Evolutionary conservation across 768 basidiomycete genomes (phyloP).

Genomic region (Boletus rufocinnamomeus): DNA sequence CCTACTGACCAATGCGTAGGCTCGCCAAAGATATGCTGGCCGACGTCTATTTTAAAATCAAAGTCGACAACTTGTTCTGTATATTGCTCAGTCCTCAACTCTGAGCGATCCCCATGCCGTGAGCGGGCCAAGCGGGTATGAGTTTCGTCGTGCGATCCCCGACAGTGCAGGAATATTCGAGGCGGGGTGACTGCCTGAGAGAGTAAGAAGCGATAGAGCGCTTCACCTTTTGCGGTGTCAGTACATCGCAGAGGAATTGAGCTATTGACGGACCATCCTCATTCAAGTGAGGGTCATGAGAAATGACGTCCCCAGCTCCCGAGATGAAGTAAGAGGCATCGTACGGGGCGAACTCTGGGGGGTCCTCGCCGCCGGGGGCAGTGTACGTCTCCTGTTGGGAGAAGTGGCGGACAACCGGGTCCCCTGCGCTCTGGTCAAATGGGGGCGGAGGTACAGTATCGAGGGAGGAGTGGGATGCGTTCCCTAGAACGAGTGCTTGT

Average conservation of each 20-base stretch:
- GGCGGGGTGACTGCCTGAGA: conserved; percentile 52
- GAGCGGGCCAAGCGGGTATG: conserved; percentile 48
- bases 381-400: conserved; percentile 22
- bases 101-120: conserved; percentile 36
- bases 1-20: conserved; percentile 60
- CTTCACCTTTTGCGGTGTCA: conserved; percentile 50
- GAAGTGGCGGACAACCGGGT: conserved; percentile 28
- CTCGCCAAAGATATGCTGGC: conserved; percentile 41
- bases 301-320: conserved; percentile 53
- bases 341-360: conserved; percentile 65
- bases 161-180: conserved; percentile 46
- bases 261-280: conserved; percentile 49
- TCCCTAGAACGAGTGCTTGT: not conserved
- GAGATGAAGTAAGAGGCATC: conserved; percentile 59
- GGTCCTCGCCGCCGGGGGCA: conserved; percentile 45
- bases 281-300: conserved; percentile 72
- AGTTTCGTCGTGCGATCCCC: conserved; percentile 59
- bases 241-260: not conserved
- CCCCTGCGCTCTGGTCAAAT: conserved; percentile 31
- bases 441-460: conserved; percentile 21
- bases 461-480: not conserved
- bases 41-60: conserved; percentile 63
- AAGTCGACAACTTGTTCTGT: conserved; percentile 66
- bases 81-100: conserved; percentile 49
- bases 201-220: conserved; percentile 73